These are phyloP conservation scores for Macrocybe sp. DNA, from an alignment of 1,284 basidiomycete species.

Conservation along the genomic window DNA sequence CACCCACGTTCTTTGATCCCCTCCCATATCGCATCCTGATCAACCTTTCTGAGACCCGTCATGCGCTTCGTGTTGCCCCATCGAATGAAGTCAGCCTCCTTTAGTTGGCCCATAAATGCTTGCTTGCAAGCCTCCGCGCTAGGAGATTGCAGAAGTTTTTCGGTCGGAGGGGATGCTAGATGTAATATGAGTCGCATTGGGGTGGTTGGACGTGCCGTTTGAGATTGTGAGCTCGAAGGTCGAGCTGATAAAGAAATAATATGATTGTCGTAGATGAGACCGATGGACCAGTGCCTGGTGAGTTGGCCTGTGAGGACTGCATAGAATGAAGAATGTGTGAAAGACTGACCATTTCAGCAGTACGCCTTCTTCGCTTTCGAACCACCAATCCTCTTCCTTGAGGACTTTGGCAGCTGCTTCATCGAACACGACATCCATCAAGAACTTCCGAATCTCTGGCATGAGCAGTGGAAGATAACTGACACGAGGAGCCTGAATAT, in stretches of 20 bases:
- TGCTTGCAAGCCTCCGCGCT: constrained; percentile 81
- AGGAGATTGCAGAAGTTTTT: constrained; percentile 78
- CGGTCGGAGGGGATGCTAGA: constrained; percentile 78
- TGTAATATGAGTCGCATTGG: constrained; percentile 82
- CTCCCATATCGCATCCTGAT: constrained; percentile 94
- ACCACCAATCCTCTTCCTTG: constrained; percentile 92
- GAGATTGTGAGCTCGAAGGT: constrained; percentile 35
- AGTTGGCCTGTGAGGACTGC: background rate
- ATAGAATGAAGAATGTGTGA: background rate
- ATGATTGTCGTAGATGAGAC: constrained; percentile 85
- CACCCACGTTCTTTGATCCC: constrained; percentile 83
- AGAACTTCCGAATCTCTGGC: constrained; percentile 78
- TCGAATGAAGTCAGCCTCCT: constrained; percentile 92
- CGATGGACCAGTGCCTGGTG: constrained; percentile 91
- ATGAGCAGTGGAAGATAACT: constrained; percentile 89
- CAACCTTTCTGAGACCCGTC: constrained; percentile 80
- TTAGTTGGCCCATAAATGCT: constrained; percentile 89
- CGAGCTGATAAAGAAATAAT: constrained; percentile 56
- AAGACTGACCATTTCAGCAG: constrained; percentile 77
- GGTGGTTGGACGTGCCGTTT: constrained; percentile 31
- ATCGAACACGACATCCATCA: constrained; percentile 88
- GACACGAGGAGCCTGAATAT: constrained; percentile 82
- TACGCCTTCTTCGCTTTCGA: constrained; percentile 75
- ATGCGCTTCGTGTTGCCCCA: constrained; percentile 94
- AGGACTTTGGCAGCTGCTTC: constrained; percentile 66